A percentile compares a stretch with the other conserved stretches of the same genome.
Conservation (phyloP, 352 stramenopile genomes). For the Hyaloperonospora brassicae region DNA sequence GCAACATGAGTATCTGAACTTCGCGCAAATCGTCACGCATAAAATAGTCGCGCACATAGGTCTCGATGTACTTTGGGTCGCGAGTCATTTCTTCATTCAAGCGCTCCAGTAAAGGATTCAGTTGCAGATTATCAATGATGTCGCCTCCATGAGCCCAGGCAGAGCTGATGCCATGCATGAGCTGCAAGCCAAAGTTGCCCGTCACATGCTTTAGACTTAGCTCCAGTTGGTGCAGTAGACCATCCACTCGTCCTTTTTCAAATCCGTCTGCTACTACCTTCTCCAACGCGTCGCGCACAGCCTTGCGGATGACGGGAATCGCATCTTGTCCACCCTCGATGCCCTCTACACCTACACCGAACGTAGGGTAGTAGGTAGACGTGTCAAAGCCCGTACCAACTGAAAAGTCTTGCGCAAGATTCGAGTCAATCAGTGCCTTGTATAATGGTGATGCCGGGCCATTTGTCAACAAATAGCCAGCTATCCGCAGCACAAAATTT, state of each 20-base stretch:
- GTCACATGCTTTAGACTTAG: slow-evolving; percentile 80
- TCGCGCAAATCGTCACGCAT: slow-evolving; percentile 42
- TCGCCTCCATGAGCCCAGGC: slow-evolving; percentile 67
- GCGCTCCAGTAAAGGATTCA: slow-evolving; percentile 58
- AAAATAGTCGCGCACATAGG: slow-evolving; percentile 47
- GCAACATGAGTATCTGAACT: slow-evolving; percentile 71
- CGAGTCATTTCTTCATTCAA: slow-evolving; percentile 51
- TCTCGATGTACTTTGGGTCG: slow-evolving; percentile 61
- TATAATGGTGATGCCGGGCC: slow-evolving; percentile 74
- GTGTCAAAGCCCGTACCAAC: slow-evolving; percentile 75
- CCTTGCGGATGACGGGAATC: slow-evolving; percentile 53
- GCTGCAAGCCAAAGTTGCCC: slow-evolving; percentile 70
- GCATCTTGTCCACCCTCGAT: slow-evolving; percentile 36
- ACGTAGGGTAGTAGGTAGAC: slow-evolving; percentile 67
- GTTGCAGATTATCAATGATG: slow-evolving; percentile 49
- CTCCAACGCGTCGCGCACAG: slow-evolving; percentile 42
- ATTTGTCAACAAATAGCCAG: slow-evolving; percentile 73
- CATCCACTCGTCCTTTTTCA: slow-evolving; percentile 60
- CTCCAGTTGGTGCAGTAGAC: slow-evolving; percentile 73
- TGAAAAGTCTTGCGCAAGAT: slow-evolving; percentile 69
- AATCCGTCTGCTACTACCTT: slow-evolving; percentile 63
- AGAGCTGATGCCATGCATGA: slow-evolving; percentile 66
- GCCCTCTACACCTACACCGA: slow-evolving; percentile 73
- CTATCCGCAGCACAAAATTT: slow-evolving; percentile 71
- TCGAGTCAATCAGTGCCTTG: slow-evolving; percentile 71